These are phyloP conservation scores for Periconia sp. DNA, from an alignment of 2,329 filamentous ascomycete genomes.

Conservation along the genomic window DNA sequence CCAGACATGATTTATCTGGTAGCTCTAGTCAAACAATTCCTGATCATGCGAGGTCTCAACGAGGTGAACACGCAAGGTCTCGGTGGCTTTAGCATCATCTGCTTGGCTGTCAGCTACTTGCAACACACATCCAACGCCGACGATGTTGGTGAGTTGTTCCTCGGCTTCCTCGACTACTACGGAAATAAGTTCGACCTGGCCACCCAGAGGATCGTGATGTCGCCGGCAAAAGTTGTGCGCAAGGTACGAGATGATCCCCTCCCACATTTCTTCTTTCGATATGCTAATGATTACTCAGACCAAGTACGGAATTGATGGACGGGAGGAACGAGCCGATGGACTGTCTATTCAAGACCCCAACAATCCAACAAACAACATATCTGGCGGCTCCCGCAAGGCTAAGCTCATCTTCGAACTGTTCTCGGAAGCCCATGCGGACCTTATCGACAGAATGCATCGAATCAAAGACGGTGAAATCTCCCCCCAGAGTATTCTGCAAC, in stretches of 20 bases:
- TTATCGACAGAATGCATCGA: constrained; percentile 56
- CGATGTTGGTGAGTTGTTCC: constrained; percentile 77
- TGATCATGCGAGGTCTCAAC: constrained; percentile 85
- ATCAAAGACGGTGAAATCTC: constrained; percentile 16
- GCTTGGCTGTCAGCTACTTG: constrained; percentile 84
- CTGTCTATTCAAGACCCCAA: constrained; percentile 94
- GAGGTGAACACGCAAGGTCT: constrained; percentile 90
- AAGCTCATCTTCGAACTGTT: constrained; percentile 70
- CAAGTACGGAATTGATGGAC: constrained; percentile 30
- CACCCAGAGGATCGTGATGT: constrained; percentile 70
- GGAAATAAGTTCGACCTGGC: constrained; percentile 77
- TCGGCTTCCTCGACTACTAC: constrained; percentile 89
- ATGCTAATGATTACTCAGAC: constrained; percentile 17
- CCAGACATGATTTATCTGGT: constrained; percentile 86
- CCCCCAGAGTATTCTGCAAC: constrained; percentile 64
- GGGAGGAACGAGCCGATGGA: constrained; percentile 52
- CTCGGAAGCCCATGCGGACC: constrained; percentile 45
- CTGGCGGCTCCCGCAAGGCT: constrained; percentile 78
- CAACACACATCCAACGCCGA: constrained; percentile 61
- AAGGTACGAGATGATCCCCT: constrained; percentile 61
- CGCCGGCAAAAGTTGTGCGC: constrained; percentile 69
- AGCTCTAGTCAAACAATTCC: constrained; percentile 86
- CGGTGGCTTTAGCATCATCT: constrained; percentile 92
- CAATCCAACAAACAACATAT: constrained; percentile 80
- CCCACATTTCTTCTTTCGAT: background rate